These are phyloP conservation scores for Colletotrichum horii DNA, from an alignment of 2,329 filamentous ascomycete species.

Conservation along the genomic window DNA sequence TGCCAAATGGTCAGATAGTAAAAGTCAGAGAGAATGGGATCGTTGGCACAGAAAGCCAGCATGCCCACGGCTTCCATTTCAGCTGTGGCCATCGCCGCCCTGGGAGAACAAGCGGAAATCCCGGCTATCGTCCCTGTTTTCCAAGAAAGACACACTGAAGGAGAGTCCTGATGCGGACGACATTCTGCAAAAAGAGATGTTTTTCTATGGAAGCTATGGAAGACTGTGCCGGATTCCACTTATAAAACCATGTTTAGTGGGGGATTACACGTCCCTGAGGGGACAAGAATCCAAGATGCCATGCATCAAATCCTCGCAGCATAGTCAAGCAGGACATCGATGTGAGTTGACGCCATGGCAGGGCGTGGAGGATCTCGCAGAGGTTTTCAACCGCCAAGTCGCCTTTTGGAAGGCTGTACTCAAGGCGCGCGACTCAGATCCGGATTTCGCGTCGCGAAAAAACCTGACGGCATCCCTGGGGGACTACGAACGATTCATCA, in stretches of 20 bases:
- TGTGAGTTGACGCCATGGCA: slow-evolving; percentile 21
- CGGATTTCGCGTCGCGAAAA: not conserved
- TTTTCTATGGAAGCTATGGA: not conserved
- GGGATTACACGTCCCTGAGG: slow-evolving; percentile 12
- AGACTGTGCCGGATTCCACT: not conserved
- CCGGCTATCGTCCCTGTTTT: not conserved
- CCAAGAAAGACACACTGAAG: not conserved
- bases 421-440: not conserved
- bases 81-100: slow-evolving; percentile 14
- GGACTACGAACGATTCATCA: slow-evolving; percentile 17
- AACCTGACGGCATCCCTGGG: not conserved
- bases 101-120: not conserved
- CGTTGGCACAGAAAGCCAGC: not conserved
- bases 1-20: slow-evolving; percentile 12
- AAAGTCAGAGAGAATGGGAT: slow-evolving; percentile 14
- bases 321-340: not conserved
- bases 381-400: slow-evolving; percentile 1
- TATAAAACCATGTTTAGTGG: not conserved
- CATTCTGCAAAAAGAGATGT: not conserved
- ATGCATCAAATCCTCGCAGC: not conserved
- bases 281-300: not conserved
- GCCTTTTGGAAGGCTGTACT: slow-evolving; percentile 15
- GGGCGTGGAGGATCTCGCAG: not conserved
- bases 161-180: not conserved
- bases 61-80: slow-evolving; percentile 12